Percentiles rank a stretch among this genome's conserved stretches.
Evolutionary conservation across 768 basidiomycete species (phyloP).

Genomic region (Scleroderma bovista): DNA sequence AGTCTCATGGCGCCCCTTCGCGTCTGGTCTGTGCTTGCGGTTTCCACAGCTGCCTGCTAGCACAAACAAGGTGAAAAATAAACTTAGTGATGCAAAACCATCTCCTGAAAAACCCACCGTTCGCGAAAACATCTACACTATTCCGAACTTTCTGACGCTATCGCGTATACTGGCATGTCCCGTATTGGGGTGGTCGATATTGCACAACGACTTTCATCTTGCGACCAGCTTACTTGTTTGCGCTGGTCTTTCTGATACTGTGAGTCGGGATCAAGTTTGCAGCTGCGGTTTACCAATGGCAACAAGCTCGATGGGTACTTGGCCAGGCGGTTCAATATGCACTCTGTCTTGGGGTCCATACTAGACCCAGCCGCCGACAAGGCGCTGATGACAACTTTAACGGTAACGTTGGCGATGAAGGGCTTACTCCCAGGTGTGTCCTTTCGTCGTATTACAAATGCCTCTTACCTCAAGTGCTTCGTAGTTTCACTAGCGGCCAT

Average conservation of each 20-base stretch:
- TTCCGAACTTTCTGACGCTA: slow-evolving; percentile 85
- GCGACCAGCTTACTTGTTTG: slow-evolving; percentile 84
- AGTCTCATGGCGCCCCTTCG: slow-evolving; percentile 9
- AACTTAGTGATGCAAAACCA: slow-evolving; percentile 1
- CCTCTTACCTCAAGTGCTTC: background rate
- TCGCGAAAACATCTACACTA: slow-evolving; percentile 88
- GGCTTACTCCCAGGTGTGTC: slow-evolving; percentile 75
- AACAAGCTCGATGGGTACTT: slow-evolving; percentile 84
- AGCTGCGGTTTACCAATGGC: slow-evolving; percentile 1
- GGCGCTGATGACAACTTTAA: slow-evolving; percentile 88
- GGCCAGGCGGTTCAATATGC: slow-evolving; percentile 82
- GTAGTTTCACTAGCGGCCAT: slow-evolving; percentile 80
- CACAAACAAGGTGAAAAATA: slow-evolving; percentile 4
- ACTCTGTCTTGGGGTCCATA: slow-evolving; percentile 89
- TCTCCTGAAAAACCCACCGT: slow-evolving; percentile 28
- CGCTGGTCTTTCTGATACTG: slow-evolving; percentile 90
- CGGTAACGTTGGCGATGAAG: slow-evolving; percentile 78
- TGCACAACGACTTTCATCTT: slow-evolving; percentile 71
- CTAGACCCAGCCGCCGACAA: slow-evolving; percentile 98
- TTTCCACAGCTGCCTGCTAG: slow-evolving; percentile 10
- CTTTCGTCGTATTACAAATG: background rate
- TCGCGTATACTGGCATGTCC: slow-evolving; percentile 90
- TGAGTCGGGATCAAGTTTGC: slow-evolving; percentile 34
- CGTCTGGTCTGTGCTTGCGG: slow-evolving; percentile 7
- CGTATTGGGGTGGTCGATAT: slow-evolving; percentile 83